phyloP scores from a whole-genome alignment of 805 yeast genomes.

The Starmerella stellata region DNA sequence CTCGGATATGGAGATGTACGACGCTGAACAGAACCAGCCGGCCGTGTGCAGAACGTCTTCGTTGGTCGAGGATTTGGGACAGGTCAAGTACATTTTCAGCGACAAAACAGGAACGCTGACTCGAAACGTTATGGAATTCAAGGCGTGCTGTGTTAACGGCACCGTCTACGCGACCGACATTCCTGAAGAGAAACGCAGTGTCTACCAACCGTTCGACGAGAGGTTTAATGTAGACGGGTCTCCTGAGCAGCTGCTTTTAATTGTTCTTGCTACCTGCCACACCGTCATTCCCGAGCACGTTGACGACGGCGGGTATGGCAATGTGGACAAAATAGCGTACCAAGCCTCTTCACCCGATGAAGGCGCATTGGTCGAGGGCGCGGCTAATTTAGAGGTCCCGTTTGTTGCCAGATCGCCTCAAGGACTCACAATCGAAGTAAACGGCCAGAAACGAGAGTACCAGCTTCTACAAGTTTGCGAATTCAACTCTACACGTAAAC shows the following conservation, averaged over 20 bases:
- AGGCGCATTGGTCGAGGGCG: conserved; percentile 96
- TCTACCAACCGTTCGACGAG: conserved; percentile 38
- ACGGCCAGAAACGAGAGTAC: conserved; percentile 39
- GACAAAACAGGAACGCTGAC: conserved; percentile 97
- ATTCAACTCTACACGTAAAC: conserved; percentile 88
- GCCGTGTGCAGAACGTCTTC: conserved; percentile 90
- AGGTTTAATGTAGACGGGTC: not conserved
- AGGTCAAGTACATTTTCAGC: conserved; percentile 85
- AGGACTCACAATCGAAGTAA: conserved; percentile 46
- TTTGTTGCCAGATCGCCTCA: conserved; percentile 76
- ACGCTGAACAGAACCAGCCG: conserved; percentile 76
- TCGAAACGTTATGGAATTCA: conserved; percentile 90
- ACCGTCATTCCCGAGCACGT: conserved; percentile 87
- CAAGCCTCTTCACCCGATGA: conserved; percentile 99
- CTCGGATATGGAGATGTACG: conserved; percentile 85
- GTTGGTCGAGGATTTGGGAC: conserved; percentile 92
- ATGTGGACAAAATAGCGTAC: conserved; percentile 42
- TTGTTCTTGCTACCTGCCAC: conserved; percentile 79
- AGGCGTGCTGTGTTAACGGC: conserved; percentile 84
- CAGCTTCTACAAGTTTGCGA: conserved; percentile 84
- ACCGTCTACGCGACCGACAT: conserved; percentile 69
- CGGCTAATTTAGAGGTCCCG: conserved; percentile 69
- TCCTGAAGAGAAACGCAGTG: conserved; percentile 79
- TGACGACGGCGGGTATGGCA: conserved; percentile 23
- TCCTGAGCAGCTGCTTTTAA: conserved; percentile 47